These are phyloP conservation scores for Colletotrichum australisinense DNA, from an alignment of 2,329 filamentous ascomycete species.

Conservation along the genomic window DNA sequence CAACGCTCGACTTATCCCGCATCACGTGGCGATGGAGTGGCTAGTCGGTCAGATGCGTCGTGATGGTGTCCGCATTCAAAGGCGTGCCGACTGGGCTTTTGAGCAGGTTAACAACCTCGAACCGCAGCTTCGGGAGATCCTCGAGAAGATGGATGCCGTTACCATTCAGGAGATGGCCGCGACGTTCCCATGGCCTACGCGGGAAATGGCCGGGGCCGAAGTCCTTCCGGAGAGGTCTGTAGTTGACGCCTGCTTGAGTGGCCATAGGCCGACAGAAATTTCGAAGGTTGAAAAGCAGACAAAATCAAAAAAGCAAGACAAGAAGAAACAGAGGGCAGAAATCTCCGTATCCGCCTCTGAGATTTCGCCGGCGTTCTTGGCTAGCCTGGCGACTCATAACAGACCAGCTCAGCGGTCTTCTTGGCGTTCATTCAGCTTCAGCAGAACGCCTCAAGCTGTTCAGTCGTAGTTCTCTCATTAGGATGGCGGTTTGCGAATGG, in stretches of 20 bases:
- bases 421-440: not conserved
- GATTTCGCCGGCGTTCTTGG: not conserved
- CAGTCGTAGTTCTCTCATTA: not conserved
- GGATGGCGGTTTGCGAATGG: not conserved
- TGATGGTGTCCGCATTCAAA: conserved; percentile 45
- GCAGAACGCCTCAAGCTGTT: not conserved
- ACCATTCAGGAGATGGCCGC: conserved; percentile 49
- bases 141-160: conserved; percentile 42
- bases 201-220: conserved; percentile 48
- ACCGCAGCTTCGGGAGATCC: conserved; percentile 44
- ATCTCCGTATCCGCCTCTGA: not conserved
- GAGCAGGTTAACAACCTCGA: conserved; percentile 43
- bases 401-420: not conserved
- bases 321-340: not conserved
- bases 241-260: conserved; percentile 35
- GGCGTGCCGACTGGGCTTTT: conserved; percentile 45
- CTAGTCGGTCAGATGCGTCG: conserved; percentile 46
- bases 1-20: conserved; percentile 44
- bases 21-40: conserved; percentile 48
- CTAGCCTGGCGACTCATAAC: not conserved
- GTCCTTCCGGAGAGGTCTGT: conserved; percentile 46
- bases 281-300: conserved; percentile 41
- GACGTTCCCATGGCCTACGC: conserved; percentile 49
- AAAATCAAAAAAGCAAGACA: not conserved
- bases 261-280: conserved; percentile 46